phyloP scores from a whole-genome alignment of 1,284 basidiomycete species.

The Violaceomyces palustris region DNA sequence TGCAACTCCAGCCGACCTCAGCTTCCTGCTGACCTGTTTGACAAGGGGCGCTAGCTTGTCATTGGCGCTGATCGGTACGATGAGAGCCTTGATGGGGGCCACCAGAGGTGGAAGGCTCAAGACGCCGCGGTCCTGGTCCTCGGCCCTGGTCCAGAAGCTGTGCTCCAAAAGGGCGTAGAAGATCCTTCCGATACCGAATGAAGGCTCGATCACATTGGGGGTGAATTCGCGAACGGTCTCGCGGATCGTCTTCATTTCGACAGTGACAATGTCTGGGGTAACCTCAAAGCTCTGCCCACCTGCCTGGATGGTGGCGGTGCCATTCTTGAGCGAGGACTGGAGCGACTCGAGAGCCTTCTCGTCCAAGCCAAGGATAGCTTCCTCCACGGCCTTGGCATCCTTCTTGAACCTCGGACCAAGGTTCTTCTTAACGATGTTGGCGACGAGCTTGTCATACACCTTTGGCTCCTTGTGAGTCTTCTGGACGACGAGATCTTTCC shows the following conservation, averaged over 20 bases:
- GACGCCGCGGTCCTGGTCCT: slow-evolving; percentile 61
- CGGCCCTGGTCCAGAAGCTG: slow-evolving; percentile 89
- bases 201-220: slow-evolving; percentile 98
- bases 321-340: slow-evolving; percentile 66
- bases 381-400: slow-evolving; percentile 70
- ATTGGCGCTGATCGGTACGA: slow-evolving; percentile 88
- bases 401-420: slow-evolving; percentile 86
- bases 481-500: slow-evolving; percentile 69
- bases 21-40: slow-evolving; percentile 76
- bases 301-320: slow-evolving; percentile 61
- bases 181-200: slow-evolving; percentile 95
- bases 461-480: slow-evolving; percentile 78
- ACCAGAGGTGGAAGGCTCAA: slow-evolving; percentile 82
- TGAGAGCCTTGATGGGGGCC: slow-evolving; percentile 93
- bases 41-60: slow-evolving; percentile 80
- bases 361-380: slow-evolving; percentile 65
- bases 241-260: slow-evolving; percentile 81
- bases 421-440: slow-evolving; percentile 79
- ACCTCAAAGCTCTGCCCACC: slow-evolving; percentile 68
- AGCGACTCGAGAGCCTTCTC: slow-evolving; percentile 67
- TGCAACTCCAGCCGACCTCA: slow-evolving; percentile 82
- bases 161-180: slow-evolving; percentile 92
- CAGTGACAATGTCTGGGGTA: slow-evolving; percentile 69
- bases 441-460: slow-evolving; percentile 68
- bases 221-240: slow-evolving; percentile 90